These are phyloP conservation scores for Microsporum canis DNA, from an alignment of 2,329 filamentous ascomycete genomes.

Conservation along the genomic window DNA sequence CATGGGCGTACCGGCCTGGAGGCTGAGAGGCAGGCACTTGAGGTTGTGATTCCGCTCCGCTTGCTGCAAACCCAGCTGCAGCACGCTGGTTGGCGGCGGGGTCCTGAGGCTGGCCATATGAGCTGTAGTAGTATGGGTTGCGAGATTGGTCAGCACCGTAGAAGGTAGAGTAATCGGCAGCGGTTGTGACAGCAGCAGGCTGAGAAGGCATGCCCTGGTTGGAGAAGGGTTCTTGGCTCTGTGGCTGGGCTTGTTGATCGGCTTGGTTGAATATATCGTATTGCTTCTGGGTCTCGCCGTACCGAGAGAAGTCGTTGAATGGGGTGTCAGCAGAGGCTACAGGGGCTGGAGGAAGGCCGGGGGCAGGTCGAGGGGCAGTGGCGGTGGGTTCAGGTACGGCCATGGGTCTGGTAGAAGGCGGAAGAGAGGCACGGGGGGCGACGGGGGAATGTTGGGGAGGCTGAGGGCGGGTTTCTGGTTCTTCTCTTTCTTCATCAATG, in stretches of 20 bases:
- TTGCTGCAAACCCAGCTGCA: conserved; percentile 60
- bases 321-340: conserved; percentile 31
- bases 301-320: conserved; percentile 43
- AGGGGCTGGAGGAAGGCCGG: conserved; percentile 50
- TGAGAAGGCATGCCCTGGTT: conserved; percentile 49
- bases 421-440: conserved; percentile 73
- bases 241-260: conserved; percentile 48
- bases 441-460: conserved; percentile 88
- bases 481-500: conserved; percentile 87
- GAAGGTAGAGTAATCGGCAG: conserved; percentile 72
- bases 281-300: conserved; percentile 58
- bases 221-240: conserved; percentile 48
- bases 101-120: conserved; percentile 60
- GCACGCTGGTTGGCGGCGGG: conserved; percentile 55
- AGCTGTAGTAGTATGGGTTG: conserved; percentile 62
- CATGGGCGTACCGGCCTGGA: conserved; percentile 58
- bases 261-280: conserved; percentile 77
- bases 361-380: conserved; percentile 48
- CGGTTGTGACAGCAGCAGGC: conserved; percentile 45
- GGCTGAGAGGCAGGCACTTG: conserved; percentile 56
- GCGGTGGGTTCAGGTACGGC: conserved; percentile 33
- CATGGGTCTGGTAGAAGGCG: conserved; percentile 46
- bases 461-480: conserved; percentile 86
- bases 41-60: conserved; percentile 49
- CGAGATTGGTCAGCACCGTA: conserved; percentile 67